These are phyloP conservation scores for Coemansia sp. DNA, from an alignment of 192 early-diverging fungal genomes.

Conservation along the genomic window DNA sequence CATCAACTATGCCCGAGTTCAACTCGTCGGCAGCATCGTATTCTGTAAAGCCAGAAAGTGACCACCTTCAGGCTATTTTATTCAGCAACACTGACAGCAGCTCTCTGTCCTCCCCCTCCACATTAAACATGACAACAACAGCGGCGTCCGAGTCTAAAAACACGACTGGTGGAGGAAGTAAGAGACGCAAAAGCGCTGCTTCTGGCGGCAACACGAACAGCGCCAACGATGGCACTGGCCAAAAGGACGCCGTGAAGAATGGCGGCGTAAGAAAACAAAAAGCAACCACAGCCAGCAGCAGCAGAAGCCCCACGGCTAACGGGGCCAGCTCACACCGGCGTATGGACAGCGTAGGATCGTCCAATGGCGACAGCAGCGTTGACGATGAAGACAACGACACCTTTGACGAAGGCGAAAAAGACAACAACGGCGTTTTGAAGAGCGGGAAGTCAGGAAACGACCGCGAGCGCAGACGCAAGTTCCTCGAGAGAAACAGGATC, in stretches of 20 bases:
- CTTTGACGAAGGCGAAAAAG: slow-evolving; percentile 7
- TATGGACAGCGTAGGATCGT: slow-evolving; percentile 3
- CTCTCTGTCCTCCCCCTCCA: neutral
- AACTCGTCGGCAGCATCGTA: neutral
- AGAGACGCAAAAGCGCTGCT: neutral
- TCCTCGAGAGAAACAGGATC: slow-evolving; percentile 85
- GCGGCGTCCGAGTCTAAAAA: neutral
- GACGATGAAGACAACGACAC: slow-evolving; percentile 7
- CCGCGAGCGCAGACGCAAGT: slow-evolving; percentile 72
- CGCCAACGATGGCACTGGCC: slow-evolving; percentile 10
- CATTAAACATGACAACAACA: neutral
- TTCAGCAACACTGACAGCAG: neutral
- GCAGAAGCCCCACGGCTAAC: slow-evolving; percentile 5
- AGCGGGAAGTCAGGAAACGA: slow-evolving; percentile 50
- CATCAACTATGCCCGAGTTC: neutral
- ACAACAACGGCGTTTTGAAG: slow-evolving; percentile 10
- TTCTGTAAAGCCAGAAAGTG: neutral
- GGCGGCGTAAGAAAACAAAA: slow-evolving; percentile 27
- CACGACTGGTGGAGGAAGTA: neutral
- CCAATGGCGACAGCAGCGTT: slow-evolving; percentile 5
- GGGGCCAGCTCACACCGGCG: neutral
- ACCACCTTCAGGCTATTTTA: slow-evolving; percentile 3
- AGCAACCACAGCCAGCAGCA: neutral
- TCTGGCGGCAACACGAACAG: slow-evolving; percentile 21
- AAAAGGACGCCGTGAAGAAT: slow-evolving; percentile 15